Percentiles rank a stretch among this genome's conserved stretches.
Evolutionary conservation across 768 basidiomycete genomes (phyloP).

Genomic region (Chalciporus chontae): DNA sequence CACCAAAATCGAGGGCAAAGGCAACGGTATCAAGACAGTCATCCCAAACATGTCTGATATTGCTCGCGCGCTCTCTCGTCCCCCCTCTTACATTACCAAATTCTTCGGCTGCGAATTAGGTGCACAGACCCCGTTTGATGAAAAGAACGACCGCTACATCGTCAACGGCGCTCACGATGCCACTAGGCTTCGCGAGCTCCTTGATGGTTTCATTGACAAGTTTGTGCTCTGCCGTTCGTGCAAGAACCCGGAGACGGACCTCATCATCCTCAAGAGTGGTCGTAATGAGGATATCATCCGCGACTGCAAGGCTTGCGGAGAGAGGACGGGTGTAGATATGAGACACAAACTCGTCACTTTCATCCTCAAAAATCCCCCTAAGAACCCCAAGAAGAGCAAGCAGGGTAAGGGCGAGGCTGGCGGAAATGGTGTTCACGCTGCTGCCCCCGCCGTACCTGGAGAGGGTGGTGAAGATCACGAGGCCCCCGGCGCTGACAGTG

Average conservation of each 20-base stretch:
- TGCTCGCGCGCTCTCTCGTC: conserved; percentile 90
- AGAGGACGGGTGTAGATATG: conserved; percentile 91
- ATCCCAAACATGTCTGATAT: conserved; percentile 98
- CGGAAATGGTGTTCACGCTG: conserved; percentile 42
- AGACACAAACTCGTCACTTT: conserved; percentile 94
- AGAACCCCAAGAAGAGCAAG: conserved; percentile 72
- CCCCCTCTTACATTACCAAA: conserved; percentile 95
- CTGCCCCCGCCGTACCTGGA: conserved; percentile 35
- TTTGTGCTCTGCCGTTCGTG: conserved; percentile 96
- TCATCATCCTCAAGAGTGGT: conserved; percentile 83
- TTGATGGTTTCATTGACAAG: conserved; percentile 97
- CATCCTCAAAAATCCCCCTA: conserved; percentile 96
- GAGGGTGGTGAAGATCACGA: conserved; percentile 40
- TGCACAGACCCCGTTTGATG: conserved; percentile 94
- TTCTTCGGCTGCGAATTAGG: conserved; percentile 99
- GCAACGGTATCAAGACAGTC: conserved; percentile 99
- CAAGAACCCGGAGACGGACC: conserved; percentile 99
- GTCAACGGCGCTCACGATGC: conserved; percentile 97
- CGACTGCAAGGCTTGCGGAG: conserved; percentile 98
- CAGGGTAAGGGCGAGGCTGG: conserved; percentile 46
- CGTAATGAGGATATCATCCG: conserved; percentile 81
- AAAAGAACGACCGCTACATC: conserved; percentile 96
- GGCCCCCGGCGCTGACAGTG: conserved; percentile 62
- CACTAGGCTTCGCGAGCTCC: conserved; percentile 86
- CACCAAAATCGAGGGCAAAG: conserved; percentile 98